phyloP scores from a whole-genome alignment of 176 grass and related monocot species.

The Canna indica region DNA sequence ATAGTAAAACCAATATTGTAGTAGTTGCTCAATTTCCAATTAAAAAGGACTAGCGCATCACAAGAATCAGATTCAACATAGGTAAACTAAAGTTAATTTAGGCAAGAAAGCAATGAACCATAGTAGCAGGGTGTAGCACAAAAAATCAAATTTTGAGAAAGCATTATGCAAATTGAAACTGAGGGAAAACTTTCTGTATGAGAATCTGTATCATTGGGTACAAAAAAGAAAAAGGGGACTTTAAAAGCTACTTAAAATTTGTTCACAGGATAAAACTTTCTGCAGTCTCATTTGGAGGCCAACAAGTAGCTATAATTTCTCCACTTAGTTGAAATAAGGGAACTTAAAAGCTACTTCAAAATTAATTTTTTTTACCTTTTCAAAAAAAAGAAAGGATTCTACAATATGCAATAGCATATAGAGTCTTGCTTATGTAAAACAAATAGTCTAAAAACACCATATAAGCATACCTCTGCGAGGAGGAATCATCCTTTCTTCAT shows the following conservation, averaged over 20 bases:
- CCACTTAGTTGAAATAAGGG: neutral
- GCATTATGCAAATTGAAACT: no score
- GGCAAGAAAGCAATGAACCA: no score
- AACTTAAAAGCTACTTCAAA: neutral
- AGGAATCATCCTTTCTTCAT: neutral
- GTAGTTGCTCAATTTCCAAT: no score
- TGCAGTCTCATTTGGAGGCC: neutral
- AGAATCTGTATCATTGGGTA: no score
- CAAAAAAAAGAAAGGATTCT: neutral
- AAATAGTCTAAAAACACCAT: neutral
- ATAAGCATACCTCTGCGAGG: conserved; percentile 1
- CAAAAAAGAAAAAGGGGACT: no score
- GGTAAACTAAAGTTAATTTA: no score
- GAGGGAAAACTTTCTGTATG: no score
- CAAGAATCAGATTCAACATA: no score
- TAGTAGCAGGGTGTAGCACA: no score
- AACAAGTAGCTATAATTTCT: neutral
- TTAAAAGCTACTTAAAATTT: neutral
- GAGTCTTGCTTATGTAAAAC: neutral
- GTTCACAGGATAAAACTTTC: neutral
- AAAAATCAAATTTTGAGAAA: no score
- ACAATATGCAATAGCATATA: neutral
- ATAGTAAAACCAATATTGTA: no score
- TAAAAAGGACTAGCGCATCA: no score
- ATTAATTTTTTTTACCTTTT: neutral